These are phyloP conservation scores for Malassezia japonica DNA, from an alignment of 1,284 basidiomycete species.

Conservation along the genomic window DNA sequence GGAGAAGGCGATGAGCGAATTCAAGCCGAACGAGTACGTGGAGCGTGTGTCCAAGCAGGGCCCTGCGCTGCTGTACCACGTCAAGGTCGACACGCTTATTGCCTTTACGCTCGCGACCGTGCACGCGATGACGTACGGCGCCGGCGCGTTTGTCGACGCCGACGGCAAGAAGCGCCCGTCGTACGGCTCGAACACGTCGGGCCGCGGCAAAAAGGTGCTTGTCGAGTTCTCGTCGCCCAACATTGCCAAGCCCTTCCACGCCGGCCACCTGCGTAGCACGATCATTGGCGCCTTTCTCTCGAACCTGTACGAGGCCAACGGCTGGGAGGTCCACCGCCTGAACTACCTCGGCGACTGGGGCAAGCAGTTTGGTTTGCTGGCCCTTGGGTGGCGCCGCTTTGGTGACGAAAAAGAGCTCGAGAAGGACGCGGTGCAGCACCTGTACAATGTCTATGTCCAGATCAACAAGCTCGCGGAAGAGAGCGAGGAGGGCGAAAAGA, in stretches of 20 bases:
- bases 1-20: slow-evolving; percentile 60
- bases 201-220: slow-evolving; percentile 39
- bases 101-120: slow-evolving; percentile 72
- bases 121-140: slow-evolving; percentile 60
- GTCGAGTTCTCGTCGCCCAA: slow-evolving; percentile 91
- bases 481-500: slow-evolving; percentile 56
- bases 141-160: slow-evolving; percentile 23
- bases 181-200: slow-evolving; percentile 43
- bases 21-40: slow-evolving; percentile 39
- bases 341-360: slow-evolving; percentile 66
- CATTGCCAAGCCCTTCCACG: slow-evolving; percentile 97
- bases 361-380: slow-evolving; percentile 60
- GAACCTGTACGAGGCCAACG: slow-evolving; percentile 83
- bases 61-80: slow-evolving; percentile 38
- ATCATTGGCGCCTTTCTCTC: slow-evolving; percentile 91
- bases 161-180: slow-evolving; percentile 29
- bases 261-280: slow-evolving; percentile 89
- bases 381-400: slow-evolving; percentile 83
- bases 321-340: slow-evolving; percentile 80
- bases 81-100: slow-evolving; percentile 56
- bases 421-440: slow-evolving; percentile 83
- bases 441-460: slow-evolving; percentile 88
- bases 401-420: slow-evolving; percentile 74
- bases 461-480: slow-evolving; percentile 70
- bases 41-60: slow-evolving; percentile 28